Percentiles rank a stretch among this genome's conserved stretches.
These are phyloP conservation scores for Vickermania spadyakhi DNA, from an alignment of 208 protist species.

Conservation along the genomic window DNA sequence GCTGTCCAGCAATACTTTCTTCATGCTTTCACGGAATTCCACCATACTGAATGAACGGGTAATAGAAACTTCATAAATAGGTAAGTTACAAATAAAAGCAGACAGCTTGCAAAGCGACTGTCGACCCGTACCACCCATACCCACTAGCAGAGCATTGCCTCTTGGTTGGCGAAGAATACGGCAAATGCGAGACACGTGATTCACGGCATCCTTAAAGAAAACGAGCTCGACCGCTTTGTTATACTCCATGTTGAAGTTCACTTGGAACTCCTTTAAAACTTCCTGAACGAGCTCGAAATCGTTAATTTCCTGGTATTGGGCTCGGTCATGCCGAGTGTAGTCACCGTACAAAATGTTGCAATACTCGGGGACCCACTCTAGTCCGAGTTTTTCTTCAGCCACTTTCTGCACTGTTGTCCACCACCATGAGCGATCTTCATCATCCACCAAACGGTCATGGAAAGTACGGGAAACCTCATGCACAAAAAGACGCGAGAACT, in stretches of 20 bases:
- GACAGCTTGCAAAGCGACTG: constrained; percentile 94
- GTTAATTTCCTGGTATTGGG: constrained; percentile 67
- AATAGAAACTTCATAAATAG: constrained; percentile 86
- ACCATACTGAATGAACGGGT: constrained; percentile 87
- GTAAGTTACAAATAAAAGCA: constrained; percentile 88
- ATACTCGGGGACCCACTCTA: constrained; percentile 50
- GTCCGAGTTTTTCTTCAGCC: constrained; percentile 35
- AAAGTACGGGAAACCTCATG: constrained; percentile 96
- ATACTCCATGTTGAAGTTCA: constrained; percentile 89
- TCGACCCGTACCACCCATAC: constrained; percentile 95
- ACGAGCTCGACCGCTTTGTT: constrained; percentile 92
- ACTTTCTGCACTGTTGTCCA: constrained; percentile 67
- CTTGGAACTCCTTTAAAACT: constrained; percentile 77
- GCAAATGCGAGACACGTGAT: constrained; percentile 94
- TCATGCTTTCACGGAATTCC: constrained; percentile 93
- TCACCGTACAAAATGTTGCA: constrained; percentile 84
- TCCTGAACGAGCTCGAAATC: constrained; percentile 43
- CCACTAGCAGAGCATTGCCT: constrained; percentile 95
- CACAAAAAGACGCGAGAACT: constrained; percentile 84
- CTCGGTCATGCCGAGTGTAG: constrained; percentile 88
- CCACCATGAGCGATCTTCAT: constrained; percentile 89
- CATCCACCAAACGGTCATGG: constrained; percentile 93
- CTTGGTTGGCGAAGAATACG: constrained; percentile 95
- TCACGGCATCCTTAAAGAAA: constrained; percentile 96
- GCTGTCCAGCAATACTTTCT: constrained; percentile 79